These are phyloP conservation scores for Chaetomiaceae sp. DNA, from an alignment of 2,329 filamentous ascomycete species.

Conservation along the genomic window DNA sequence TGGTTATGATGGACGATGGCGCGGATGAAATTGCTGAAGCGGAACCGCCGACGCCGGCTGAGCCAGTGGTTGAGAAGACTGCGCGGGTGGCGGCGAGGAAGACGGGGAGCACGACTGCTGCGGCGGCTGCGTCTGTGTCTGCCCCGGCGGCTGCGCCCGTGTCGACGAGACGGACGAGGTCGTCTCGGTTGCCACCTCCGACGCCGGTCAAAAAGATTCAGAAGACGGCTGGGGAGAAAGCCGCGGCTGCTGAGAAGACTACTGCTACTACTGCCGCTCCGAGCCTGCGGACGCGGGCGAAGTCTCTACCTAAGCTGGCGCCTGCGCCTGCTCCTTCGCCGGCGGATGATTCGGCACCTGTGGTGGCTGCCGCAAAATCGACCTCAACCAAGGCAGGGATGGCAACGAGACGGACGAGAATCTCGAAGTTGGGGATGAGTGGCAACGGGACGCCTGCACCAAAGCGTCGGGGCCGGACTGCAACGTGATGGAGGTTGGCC, in stretches of 20 bases:
- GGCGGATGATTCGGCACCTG: neutral
- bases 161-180: slow-evolving; percentile 20
- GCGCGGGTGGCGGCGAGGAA: slow-evolving; percentile 7
- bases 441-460: slow-evolving; percentile 29
- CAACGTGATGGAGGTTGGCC: neutral
- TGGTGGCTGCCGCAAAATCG: neutral
- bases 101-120: neutral
- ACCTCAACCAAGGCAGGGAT: neutral
- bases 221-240: slow-evolving; percentile 7
- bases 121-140: neutral
- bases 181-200: slow-evolving; percentile 23
- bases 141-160: neutral
- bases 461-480: slow-evolving; percentile 22
- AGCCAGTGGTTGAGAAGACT: slow-evolving; percentile 15
- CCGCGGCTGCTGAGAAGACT: neutral
- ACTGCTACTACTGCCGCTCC: neutral
- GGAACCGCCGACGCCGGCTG: slow-evolving; percentile 5
- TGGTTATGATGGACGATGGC: neutral
- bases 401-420: slow-evolving; percentile 23
- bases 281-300: neutral
- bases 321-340: neutral
- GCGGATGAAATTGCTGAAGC: slow-evolving; percentile 19
- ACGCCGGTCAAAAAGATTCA: slow-evolving; percentile 24
- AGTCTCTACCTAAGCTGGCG: slow-evolving; percentile 4
- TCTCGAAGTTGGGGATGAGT: slow-evolving; percentile 28